These are phyloP conservation scores for Penicillium psychrofluorescens DNA, from an alignment of 495 filamentous ascomycete species.

Conservation along the genomic window DNA sequence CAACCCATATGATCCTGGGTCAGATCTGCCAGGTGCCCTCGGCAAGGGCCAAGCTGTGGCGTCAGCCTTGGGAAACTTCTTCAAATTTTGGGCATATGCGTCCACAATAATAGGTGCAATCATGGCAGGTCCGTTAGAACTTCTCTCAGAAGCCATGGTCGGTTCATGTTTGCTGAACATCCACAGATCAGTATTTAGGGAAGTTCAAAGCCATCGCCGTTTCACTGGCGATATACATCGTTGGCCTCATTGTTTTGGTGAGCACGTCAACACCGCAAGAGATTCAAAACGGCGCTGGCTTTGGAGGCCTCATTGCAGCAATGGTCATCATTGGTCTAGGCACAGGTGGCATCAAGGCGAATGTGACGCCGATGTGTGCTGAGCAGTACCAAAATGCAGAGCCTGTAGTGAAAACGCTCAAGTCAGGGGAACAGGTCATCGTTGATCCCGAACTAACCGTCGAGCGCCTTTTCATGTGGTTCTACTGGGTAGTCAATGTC, in stretches of 20 bases:
- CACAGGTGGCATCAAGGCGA: constrained; percentile 57
- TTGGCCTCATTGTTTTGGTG: constrained; percentile 58
- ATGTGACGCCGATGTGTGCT: constrained; percentile 51
- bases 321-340: constrained; percentile 49
- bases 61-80: constrained; percentile 9
- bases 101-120: constrained; percentile 30
- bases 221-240: constrained; percentile 46
- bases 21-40: constrained; percentile 6
- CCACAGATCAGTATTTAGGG: constrained; percentile 29
- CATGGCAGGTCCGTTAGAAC: constrained; percentile 12
- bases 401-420: constrained; percentile 35
- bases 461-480: constrained; percentile 33
- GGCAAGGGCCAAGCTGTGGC: constrained; percentile 8
- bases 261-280: constrained; percentile 49
- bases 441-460: constrained; percentile 59
- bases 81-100: constrained; percentile 22
- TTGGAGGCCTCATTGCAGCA: constrained; percentile 43
- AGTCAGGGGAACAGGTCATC: constrained; percentile 57
- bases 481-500: constrained; percentile 51
- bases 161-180: not conserved
- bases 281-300: constrained; percentile 6
- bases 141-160: not conserved
- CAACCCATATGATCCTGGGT: constrained; percentile 9
- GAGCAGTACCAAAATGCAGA: constrained; percentile 43
- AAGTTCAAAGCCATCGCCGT: constrained; percentile 52